A percentile compares a stretch with the other conserved stretches of the same genome.
Evolutionary conservation across 352 stramenopile genomes (phyloP).

Genomic region (Pythium folliculosum): DNA sequence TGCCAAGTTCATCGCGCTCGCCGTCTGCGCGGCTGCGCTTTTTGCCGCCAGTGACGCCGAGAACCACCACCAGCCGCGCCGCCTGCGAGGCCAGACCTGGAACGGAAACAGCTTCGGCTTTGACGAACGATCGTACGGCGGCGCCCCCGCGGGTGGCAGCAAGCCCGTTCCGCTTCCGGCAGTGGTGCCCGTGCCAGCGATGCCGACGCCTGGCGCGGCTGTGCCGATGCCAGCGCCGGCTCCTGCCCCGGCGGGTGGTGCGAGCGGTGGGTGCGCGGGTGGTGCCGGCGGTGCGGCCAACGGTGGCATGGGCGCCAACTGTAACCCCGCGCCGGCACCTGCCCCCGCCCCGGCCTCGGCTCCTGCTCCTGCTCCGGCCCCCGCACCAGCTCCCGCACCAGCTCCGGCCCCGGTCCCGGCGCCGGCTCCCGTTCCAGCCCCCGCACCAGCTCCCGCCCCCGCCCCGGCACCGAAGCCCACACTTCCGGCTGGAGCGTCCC

Average conservation of each 20-base stretch:
- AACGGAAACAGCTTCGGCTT: constrained; percentile 1
- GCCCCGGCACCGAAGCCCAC: neutral
- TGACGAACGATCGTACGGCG: neutral
- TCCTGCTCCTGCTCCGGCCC: neutral
- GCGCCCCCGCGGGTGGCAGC: neutral
- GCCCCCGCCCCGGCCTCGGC: neutral
- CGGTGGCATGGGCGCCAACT: too few relatives aligned
- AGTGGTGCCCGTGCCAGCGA: neutral
- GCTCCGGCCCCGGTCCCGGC: neutral
- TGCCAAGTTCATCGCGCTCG: too few relatives aligned
- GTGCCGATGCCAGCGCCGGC: neutral
- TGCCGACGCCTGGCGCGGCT: neutral
- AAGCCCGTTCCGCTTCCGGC: neutral
- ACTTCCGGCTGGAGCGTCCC: neutral
- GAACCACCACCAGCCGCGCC: too few relatives aligned
- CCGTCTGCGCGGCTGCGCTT: too few relatives aligned
- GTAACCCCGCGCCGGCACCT: neutral
- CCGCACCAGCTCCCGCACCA: neutral
- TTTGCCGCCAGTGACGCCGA: too few relatives aligned
- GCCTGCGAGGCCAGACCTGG: neutral
- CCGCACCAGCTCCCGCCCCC: neutral
- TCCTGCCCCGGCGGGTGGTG: neutral
- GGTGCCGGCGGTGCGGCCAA: too few relatives aligned
- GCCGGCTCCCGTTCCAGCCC: neutral
- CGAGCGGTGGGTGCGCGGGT: too few relatives aligned